These are phyloP conservation scores for Clavariopsis aquatica DNA, from an alignment of 495 filamentous ascomycete species.

Conservation along the genomic window DNA sequence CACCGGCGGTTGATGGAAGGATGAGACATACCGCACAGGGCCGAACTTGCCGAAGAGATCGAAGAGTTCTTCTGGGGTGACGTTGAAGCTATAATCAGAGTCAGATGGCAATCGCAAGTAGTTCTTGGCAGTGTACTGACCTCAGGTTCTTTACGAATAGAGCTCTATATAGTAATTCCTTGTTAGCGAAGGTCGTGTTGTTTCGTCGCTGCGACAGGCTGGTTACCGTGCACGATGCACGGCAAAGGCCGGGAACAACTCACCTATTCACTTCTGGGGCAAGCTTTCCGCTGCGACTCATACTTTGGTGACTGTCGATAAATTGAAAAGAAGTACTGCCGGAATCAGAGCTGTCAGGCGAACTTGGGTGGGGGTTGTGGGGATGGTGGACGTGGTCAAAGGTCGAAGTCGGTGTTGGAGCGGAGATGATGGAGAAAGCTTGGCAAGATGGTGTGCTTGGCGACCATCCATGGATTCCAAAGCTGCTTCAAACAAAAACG, in stretches of 20 bases:
- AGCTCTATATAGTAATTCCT: constrained; percentile 60
- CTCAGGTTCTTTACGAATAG: constrained; percentile 98
- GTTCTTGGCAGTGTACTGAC: constrained; percentile 51
- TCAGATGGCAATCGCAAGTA: constrained; percentile 6
- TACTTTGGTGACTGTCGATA: constrained; percentile 52
- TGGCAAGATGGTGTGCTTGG: background rate
- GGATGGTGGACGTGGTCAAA: constrained; percentile 4
- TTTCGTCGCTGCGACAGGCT: constrained; percentile 28
- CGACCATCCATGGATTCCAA: no score
- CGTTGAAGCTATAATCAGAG: constrained; percentile 73
- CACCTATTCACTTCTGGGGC: constrained; percentile 95
- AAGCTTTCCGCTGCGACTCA: constrained; percentile 83
- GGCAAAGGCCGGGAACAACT: constrained; percentile 43
- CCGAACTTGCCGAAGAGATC: constrained; percentile 95
- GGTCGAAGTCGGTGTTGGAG: background rate
- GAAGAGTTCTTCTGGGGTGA: constrained; percentile 90
- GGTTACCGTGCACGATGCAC: constrained; percentile 9
- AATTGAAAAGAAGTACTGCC: constrained; percentile 8
- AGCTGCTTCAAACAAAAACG: no score
- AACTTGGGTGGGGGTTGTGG: background rate
- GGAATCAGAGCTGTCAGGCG: background rate
- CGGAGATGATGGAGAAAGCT: constrained; percentile 5
- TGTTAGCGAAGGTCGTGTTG: constrained; percentile 33
- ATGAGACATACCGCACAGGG: constrained; percentile 73
- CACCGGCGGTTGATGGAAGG: background rate